Base-by-base conservation (phyloP, 768 basidiomycete species). In the Podaxis rugospora region DNA sequence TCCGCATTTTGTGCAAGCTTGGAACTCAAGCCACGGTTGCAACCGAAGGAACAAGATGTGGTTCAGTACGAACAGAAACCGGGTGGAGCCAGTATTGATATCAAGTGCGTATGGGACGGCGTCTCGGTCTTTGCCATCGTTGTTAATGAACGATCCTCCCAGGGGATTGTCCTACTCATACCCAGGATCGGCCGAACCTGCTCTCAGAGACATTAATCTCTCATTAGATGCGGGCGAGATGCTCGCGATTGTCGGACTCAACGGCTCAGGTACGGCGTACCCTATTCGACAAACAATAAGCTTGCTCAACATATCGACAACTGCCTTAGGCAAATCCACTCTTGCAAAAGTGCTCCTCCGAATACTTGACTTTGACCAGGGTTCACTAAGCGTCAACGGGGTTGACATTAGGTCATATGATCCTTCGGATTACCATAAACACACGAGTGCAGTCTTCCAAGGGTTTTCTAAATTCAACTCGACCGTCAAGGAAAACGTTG, bases 221-320 rank as follows among this genome's bases (percentile, higher is more conserved):
- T 80, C 77, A 25, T 76, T 95, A 47, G 75, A 83, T 58, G 76
- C 91, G 14, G 93, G 93, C 11, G 89, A 92, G 75, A 87, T 80
- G 40, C 80, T 95, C 52, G 93, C 93, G 11, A 87, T 95, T 62
- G 93, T 94, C 21, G 93, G 90, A 18, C 88, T 84, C 71, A 92
- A 92, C 71, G 90, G 90, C 64, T 92, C 90, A 65, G 90, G 90
- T 83, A 71, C 70, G 79, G 71, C 21, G 49, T 67, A 51, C 63
- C 66, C 49, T 28, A 39, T 16, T 35, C 44, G 13, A 16, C 18
- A 53, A 59, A 18, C 21, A 42, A 42, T 36, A 44, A 9, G 23
- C 51, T 13, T n/a, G 25, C 28, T 53, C 14, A 37, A 58, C 10
- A 21, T 52, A 28, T 64, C 60, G 49, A 64, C 56, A 57, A 61